These are phyloP conservation scores for Solanum virginianum DNA, from an alignment of 257 asterid genomes.

Conservation along the genomic window DNA sequence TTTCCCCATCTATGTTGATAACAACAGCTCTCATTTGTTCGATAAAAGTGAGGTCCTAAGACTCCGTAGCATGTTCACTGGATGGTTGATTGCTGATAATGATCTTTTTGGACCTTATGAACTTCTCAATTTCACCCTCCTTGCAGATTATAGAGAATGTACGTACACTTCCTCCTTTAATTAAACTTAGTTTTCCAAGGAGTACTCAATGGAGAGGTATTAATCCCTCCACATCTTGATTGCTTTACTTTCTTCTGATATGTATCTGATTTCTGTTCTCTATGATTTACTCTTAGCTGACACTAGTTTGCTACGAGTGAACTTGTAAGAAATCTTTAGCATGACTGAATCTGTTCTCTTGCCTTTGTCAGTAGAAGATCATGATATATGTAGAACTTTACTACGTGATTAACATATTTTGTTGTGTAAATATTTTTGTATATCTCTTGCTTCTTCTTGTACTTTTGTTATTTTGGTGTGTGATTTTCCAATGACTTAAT, in stretches of 20 bases:
- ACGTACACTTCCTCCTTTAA: conserved; percentile 4
- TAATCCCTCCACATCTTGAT: not conserved
- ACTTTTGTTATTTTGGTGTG: not conserved
- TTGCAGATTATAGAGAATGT: conserved; percentile 53
- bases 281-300: not conserved
- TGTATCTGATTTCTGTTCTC: not conserved
- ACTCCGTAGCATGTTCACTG: conserved; percentile 54
- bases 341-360: not conserved
- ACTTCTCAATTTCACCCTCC: conserved; percentile 72
- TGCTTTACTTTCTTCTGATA: not conserved
- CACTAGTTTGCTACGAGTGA: not conserved
- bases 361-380: not conserved
- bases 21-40: conserved; percentile 16
- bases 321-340: not conserved
- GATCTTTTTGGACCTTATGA: conserved; percentile 81
- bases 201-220: not conserved
- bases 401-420: not conserved
- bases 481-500: not conserved
- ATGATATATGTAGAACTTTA: not conserved
- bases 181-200: not conserved
- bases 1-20: conserved; percentile 40
- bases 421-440: not conserved
- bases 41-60: conserved; percentile 54
- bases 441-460: not conserved
- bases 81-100: conserved; percentile 71